phyloP scores from a whole-genome alignment of 2,329 filamentous ascomycete genomes.

The Immersiporthe knoxdaviesiana region DNA sequence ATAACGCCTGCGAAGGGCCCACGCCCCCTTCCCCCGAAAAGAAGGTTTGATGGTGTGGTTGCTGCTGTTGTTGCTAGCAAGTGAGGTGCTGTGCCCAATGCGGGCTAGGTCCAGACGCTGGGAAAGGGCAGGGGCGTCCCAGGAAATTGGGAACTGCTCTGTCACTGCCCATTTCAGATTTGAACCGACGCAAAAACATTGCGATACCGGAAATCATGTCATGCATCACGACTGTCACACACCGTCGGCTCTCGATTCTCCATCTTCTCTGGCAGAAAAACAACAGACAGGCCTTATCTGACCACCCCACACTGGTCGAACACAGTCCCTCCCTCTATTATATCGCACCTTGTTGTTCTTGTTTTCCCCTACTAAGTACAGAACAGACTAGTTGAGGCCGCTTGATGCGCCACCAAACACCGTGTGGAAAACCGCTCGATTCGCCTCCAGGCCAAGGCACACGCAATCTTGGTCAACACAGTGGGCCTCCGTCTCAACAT shows the following conservation, averaged over 20 bases:
- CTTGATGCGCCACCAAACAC: not conserved
- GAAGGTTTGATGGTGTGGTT: not conserved
- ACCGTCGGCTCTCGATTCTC: not conserved
- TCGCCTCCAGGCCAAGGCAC: not conserved
- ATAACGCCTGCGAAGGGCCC: not conserved
- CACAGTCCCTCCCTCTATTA: not conserved
- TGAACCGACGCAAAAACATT: conserved; percentile 9
- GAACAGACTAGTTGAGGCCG: too few species aligned
- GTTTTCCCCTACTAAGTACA: too few species aligned
- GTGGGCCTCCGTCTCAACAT: not conserved
- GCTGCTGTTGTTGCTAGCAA: not conserved
- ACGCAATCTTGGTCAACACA: not conserved
- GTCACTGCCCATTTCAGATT: conserved; percentile 8
- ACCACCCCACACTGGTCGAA: not conserved
- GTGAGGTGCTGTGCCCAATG: not conserved
- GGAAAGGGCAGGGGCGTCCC: not conserved
- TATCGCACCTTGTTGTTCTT: not conserved
- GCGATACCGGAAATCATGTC: conserved; percentile 7
- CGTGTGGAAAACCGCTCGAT: not conserved
- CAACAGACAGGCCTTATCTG: not conserved
- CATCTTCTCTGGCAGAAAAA: not conserved
- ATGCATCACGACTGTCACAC: not conserved
- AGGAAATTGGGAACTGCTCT: conserved; percentile 14
- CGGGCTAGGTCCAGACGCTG: not conserved
- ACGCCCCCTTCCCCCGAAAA: not conserved